phyloP scores from a whole-genome alignment of 768 basidiomycete species.

The Russula compacta region DNA sequence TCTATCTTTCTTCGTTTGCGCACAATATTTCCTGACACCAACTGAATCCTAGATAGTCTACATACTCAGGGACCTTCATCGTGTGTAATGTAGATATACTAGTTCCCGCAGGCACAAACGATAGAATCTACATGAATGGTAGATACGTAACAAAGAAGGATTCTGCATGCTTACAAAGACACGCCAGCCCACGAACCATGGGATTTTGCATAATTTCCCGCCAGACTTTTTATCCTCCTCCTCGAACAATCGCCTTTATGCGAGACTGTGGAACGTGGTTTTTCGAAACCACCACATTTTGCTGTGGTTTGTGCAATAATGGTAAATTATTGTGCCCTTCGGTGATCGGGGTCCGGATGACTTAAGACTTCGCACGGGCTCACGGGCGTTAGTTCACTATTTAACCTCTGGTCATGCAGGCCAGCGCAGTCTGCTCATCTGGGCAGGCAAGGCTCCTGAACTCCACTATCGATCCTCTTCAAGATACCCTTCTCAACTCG shows the following conservation, averaged over 20 bases:
- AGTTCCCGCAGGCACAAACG: too few species aligned
- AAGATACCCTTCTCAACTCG: slow-evolving; percentile 2
- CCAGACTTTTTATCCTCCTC: too few species aligned
- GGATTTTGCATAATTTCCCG: too few species aligned
- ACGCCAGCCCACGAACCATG: too few species aligned
- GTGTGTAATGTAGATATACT: too few species aligned
- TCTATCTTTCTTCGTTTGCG: slow-evolving; percentile 62
- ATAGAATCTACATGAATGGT: too few species aligned
- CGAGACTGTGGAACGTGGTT: neutral
- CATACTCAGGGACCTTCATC: slow-evolving; percentile 29
- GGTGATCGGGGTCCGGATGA: slow-evolving; percentile 9
- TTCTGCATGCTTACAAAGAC: too few species aligned
- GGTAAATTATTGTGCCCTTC: too few species aligned
- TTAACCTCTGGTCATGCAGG: slow-evolving; percentile 6
- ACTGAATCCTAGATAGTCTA: slow-evolving; percentile 55
- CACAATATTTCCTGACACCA: slow-evolving; percentile 65
- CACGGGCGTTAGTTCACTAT: neutral
- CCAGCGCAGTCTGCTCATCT: slow-evolving; percentile 13
- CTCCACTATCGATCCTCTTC: slow-evolving; percentile 8
- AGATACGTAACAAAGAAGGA: too few species aligned
- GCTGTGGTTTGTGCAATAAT: neutral
- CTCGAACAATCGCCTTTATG: too few species aligned
- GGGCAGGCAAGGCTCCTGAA: slow-evolving; percentile 12
- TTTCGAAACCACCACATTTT: neutral
- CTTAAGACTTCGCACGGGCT: slow-evolving; percentile 11